phyloP scores from a whole-genome alignment of 345 rosid genomes.

The Reutealis trisperma region DNA sequence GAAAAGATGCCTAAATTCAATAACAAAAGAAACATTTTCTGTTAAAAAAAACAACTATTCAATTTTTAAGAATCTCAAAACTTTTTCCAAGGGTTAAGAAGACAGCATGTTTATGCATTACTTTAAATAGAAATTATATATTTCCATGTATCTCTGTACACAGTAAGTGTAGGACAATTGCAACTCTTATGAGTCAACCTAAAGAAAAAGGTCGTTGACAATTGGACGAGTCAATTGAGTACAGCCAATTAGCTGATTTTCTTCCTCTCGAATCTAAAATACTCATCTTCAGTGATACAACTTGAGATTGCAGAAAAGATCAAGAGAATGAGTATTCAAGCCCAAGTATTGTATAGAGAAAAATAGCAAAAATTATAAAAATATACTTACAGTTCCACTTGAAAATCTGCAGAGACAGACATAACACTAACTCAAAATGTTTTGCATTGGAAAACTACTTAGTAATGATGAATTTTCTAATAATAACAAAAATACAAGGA shows the following conservation, averaged over 20 bases:
- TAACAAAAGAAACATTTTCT: background rate
- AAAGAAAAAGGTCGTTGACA: background rate
- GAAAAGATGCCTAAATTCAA: background rate
- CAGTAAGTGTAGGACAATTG: background rate
- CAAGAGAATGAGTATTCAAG: too few relatives aligned
- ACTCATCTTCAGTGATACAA: background rate
- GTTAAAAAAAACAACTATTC: too few relatives aligned
- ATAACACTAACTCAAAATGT: background rate
- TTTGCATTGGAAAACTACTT: background rate
- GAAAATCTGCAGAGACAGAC: background rate
- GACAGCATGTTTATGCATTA: background rate
- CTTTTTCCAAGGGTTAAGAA: constrained; percentile 3
- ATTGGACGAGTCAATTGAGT: too few relatives aligned
- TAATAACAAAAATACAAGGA: background rate
- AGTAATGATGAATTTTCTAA: background rate
- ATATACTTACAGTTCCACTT: background rate
- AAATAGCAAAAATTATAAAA: too few relatives aligned
- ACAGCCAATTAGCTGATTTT: background rate
- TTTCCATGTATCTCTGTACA: background rate
- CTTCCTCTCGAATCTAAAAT: background rate
- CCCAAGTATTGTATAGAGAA: too few relatives aligned
- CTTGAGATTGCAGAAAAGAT: background rate
- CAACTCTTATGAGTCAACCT: too few relatives aligned
- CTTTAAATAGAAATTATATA: background rate
- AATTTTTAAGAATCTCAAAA: background rate